phyloP scores from a whole-genome alignment of 768 basidiomycete species.

The Ephemerocybe angulata region DNA sequence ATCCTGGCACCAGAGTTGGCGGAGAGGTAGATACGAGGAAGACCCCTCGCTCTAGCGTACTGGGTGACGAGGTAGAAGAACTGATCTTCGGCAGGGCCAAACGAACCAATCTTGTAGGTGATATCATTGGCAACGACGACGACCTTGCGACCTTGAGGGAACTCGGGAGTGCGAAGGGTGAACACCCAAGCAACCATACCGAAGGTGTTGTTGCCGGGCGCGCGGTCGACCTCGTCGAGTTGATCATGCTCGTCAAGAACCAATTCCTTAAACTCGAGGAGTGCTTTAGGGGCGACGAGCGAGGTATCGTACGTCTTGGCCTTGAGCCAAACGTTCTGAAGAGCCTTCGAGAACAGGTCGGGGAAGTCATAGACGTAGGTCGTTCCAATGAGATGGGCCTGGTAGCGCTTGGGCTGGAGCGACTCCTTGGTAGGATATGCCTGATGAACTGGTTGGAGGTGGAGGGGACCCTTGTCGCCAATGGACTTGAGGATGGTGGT shows the following conservation, averaged over 20 bases:
- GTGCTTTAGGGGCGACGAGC: conserved; percentile 68
- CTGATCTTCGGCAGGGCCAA: conserved; percentile 92
- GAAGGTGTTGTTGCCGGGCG: conserved; percentile 90
- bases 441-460: conserved; percentile 91
- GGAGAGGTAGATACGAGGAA: conserved; percentile 96
- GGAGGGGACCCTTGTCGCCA: conserved; percentile 94
- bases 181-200: conserved; percentile 99
- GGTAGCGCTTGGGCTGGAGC: conserved; percentile 96
- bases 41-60: conserved; percentile 82
- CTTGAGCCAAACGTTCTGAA: conserved; percentile 89
- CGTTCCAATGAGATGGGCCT: conserved; percentile 96
- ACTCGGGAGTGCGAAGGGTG: conserved; percentile 89
- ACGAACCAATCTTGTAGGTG: conserved; percentile 97
- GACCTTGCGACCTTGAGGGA: conserved; percentile 77
- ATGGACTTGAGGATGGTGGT: conserved; percentile 96
- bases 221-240: conserved; percentile 84
- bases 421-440: conserved; percentile 97
- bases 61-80: conserved; percentile 95
- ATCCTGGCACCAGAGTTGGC: conserved; percentile 98
- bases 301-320: conserved; percentile 61
- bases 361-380: conserved; percentile 99
- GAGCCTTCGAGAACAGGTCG: conserved; percentile 94
- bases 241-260: conserved; percentile 92
- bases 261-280: conserved; percentile 84
- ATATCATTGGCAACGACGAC: conserved; percentile 97